Base-by-base conservation (phyloP, 108 stramenopile species). In the Aurantiochytrium sp. region DNA sequence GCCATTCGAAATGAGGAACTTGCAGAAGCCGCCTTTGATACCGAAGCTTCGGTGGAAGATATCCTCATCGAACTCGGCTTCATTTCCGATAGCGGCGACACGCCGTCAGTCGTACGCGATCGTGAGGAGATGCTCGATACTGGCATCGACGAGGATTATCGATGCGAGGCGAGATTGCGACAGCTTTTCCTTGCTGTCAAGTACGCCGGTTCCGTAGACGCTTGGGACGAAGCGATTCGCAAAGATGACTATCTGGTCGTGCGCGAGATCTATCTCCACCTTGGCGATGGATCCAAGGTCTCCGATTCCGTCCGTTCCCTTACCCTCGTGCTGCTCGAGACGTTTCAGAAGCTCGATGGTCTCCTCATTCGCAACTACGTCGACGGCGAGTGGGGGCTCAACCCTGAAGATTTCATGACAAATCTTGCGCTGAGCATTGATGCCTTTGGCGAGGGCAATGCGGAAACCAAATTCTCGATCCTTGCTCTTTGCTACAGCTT, bases 121-220 rank as follows among this genome's bases (percentile, higher is more conserved):
- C 45, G 76, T 6, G 76, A 83, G 51, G 23, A 16, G 18, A 83
- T 83, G 76, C 45, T 83, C 51, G 76, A 83, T 23, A 35, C 6
- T 28, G 76, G 76, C 0, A 83, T 8, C 10, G 76, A 83, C 49
- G 76, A 47, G 18, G 76, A 23, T n/a, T 12, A 53, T 6, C 76
- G 23, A 47, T 47, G 45, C 23, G 76, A 83, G 51, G 28, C 44
- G 12, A 43, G 76, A 6, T 45, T 83, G 8, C 6, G 76, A 16
- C 76, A 83, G 51, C 44, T 83, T 28, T 83, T 83, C 51, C 76
- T 83, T 12, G 76, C 76, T 18, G 49, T 83, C 76, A 83, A 83
- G 28, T 83, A 83, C 23, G 19, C 23, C 10, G 76, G 76, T 12
- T 25, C 4, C 23, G 49, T 53, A 0, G 76, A 83, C 23, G 76